A percentile compares a stretch with the other conserved stretches of the same genome.
Conservation (phyloP, 2,329 filamentous ascomycete species). For the Zymoseptoria ardabiliae region DNA sequence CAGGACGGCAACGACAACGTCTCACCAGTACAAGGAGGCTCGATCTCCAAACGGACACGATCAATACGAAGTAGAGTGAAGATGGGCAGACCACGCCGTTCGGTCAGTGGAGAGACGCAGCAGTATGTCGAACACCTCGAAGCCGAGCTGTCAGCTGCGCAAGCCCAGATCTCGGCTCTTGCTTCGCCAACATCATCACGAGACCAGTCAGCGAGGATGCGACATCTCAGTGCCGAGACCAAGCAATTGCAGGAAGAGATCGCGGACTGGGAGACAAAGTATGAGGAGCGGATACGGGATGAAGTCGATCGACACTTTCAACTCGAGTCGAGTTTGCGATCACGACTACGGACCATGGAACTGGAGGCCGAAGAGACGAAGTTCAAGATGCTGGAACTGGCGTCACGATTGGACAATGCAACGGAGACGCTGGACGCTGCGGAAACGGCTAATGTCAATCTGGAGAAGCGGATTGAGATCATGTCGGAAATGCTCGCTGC, state of each 20-base stretch:
- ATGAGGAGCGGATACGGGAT: slow-evolving; percentile 31
- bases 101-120: slow-evolving; percentile 35
- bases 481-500: slow-evolving; percentile 32
- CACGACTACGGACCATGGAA: slow-evolving; percentile 25
- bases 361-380: slow-evolving; percentile 23
- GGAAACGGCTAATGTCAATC: slow-evolving; percentile 30
- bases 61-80: slow-evolving; percentile 12
- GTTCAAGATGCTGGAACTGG: slow-evolving; percentile 29
- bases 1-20: slow-evolving; percentile 7
- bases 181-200: slow-evolving; percentile 35
- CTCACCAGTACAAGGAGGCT: slow-evolving; percentile 10
- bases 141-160: slow-evolving; percentile 36
- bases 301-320: slow-evolving; percentile 24
- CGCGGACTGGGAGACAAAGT: slow-evolving; percentile 32
- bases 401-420: slow-evolving; percentile 26
- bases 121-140: slow-evolving; percentile 46
- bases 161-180: slow-evolving; percentile 33
- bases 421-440: slow-evolving; percentile 26
- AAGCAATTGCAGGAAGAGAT: slow-evolving; percentile 29
- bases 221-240: slow-evolving; percentile 30
- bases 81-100: slow-evolving; percentile 22
- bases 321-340: slow-evolving; percentile 24
- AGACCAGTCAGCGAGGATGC: slow-evolving; percentile 32
- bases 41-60: slow-evolving; percentile 4
- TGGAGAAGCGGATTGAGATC: slow-evolving; percentile 34